Percentiles rank a stretch among this genome's conserved stretches.
Conservation (phyloP, 2,329 filamentous ascomycete genomes). For the Fusarium sp. region DNA sequence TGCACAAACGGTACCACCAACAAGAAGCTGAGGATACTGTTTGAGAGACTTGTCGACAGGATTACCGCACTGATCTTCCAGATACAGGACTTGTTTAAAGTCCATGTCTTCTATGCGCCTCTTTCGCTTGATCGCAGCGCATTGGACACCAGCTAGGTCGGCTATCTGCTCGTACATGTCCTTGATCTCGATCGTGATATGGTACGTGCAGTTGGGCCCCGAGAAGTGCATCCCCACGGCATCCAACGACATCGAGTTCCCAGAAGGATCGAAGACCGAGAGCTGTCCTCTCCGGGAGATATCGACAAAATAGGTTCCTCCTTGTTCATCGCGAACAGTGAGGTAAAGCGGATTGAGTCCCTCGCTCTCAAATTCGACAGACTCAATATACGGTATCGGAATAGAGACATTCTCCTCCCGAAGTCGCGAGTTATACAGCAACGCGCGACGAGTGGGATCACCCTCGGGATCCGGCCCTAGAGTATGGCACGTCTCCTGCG, state of each 20-base stretch:
- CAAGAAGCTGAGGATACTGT: constrained; percentile 46
- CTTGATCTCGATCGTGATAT: constrained; percentile 49
- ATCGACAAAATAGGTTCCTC: constrained; percentile 49
- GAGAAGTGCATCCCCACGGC: constrained; percentile 51
- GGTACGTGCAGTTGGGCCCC: constrained; percentile 49
- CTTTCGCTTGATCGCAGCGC: constrained; percentile 38
- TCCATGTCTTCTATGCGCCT: constrained; percentile 44
- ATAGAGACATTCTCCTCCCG: constrained; percentile 48
- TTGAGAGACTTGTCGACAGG: constrained; percentile 44
- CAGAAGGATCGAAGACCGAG: constrained; percentile 47
- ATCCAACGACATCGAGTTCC: constrained; percentile 51
- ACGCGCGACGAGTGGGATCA: constrained; percentile 41
- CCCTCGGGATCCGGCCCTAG: constrained; percentile 42
- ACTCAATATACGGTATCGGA: constrained; percentile 53
- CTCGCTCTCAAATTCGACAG: constrained; percentile 50
- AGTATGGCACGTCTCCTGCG: constrained; percentile 49
- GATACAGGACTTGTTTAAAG: constrained; percentile 50
- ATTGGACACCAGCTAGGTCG: constrained; percentile 47
- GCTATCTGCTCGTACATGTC: constrained; percentile 52
- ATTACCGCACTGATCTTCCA: constrained; percentile 52
- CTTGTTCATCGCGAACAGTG: constrained; percentile 47
- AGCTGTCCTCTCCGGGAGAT: constrained; percentile 50
- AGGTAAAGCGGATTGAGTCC: constrained; percentile 51
- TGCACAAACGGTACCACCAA: constrained; percentile 50
- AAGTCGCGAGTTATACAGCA: constrained; percentile 49